phyloP scores from a whole-genome alignment of 2,329 filamentous ascomycete genomes.

The Aaosphaeria arxii region DNA sequence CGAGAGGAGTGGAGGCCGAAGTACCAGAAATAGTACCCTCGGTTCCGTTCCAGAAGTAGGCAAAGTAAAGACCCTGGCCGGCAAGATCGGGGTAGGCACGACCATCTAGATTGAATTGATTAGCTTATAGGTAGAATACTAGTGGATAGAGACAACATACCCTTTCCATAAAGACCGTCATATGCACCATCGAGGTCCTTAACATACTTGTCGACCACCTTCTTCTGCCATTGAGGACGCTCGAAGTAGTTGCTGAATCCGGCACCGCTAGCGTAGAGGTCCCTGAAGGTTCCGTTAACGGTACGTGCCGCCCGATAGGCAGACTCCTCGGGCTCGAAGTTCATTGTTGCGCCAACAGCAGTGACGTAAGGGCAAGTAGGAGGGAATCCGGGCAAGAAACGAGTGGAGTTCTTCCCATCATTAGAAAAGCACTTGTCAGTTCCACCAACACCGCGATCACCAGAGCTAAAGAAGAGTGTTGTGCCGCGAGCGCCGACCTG shows the following conservation, averaged over 20 bases:
- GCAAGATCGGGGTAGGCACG: conserved; percentile 63
- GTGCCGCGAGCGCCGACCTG: conserved; percentile 67
- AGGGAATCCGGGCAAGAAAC: conserved; percentile 63
- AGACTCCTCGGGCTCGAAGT: conserved; percentile 53
- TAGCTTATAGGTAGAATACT: neutral
- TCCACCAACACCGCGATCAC: conserved; percentile 58
- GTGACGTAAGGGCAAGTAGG: conserved; percentile 68
- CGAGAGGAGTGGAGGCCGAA: conserved; percentile 56
- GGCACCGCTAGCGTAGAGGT: conserved; percentile 51
- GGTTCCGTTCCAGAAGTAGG: conserved; percentile 41
- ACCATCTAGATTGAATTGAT: conserved; percentile 36
- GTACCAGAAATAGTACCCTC: conserved; percentile 48
- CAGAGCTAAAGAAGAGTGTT: conserved; percentile 61
- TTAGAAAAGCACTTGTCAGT: conserved; percentile 55
- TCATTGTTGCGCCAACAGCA: conserved; percentile 59
- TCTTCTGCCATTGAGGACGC: conserved; percentile 48
- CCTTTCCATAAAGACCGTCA: conserved; percentile 48
- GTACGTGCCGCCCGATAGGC: conserved; percentile 36
- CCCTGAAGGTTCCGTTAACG: conserved; percentile 35
- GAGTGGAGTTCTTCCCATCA: conserved; percentile 55
- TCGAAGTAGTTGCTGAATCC: conserved; percentile 52
- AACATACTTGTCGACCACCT: conserved; percentile 46
- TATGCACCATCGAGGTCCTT: conserved; percentile 40
- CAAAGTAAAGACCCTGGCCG: conserved; percentile 54
- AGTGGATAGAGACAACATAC: neutral